Conservation (phyloP, 129 eudicot genomes). For the Rutidosis leptorrhynchoides region DNA sequence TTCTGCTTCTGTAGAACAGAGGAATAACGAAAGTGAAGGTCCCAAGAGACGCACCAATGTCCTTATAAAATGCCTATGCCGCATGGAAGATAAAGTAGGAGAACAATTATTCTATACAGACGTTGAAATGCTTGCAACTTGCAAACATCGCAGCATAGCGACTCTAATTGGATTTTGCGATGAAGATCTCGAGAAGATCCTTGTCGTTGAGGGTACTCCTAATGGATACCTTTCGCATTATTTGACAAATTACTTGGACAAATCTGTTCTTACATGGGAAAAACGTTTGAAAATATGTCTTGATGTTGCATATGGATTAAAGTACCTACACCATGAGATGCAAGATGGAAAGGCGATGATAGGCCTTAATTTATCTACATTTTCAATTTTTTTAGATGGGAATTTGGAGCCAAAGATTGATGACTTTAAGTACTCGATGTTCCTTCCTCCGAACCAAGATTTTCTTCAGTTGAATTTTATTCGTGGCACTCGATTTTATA, state of each 20-base stretch:
- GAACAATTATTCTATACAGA: not conserved
- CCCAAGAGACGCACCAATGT: not conserved
- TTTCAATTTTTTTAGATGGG: not conserved
- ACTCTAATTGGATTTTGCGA: too few species aligned
- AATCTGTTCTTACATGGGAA: not conserved
- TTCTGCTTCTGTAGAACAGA: not conserved
- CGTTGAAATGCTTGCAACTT: constrained; percentile 1
- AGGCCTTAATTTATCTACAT: constrained; percentile 30
- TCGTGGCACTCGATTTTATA: not conserved
- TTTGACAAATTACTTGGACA: not conserved
- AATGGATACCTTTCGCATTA: not conserved
- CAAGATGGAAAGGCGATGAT: not conserved
- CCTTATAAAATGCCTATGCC: not conserved
- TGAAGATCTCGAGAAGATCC: too few species aligned
- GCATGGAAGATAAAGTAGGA: not conserved
- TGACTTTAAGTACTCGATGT: not conserved
- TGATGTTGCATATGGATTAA: not conserved
- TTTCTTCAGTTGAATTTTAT: not conserved
- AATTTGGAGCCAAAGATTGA: not conserved
- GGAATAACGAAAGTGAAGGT: not conserved
- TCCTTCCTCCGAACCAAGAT: not conserved
- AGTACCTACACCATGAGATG: not conserved
- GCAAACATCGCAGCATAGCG: too few species aligned
- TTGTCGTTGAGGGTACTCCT: not conserved
- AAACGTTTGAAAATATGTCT: too few species aligned